phyloP scores from a whole-genome alignment of 148 eudicot genomes.

The Polygonum maritimum region DNA sequence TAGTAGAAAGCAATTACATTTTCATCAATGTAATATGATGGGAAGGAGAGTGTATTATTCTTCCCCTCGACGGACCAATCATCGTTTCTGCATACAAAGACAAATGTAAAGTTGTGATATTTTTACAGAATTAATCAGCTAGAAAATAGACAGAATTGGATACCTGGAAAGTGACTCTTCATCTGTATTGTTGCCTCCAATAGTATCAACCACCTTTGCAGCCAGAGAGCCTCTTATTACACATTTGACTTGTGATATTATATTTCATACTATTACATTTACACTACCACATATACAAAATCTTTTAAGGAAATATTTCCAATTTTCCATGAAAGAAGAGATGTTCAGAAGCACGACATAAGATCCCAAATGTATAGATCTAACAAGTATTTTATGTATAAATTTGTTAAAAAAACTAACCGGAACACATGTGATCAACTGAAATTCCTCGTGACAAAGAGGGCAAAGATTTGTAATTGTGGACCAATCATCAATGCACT shows the following conservation, averaged over 20 bases:
- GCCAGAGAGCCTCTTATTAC: conserved; percentile 3
- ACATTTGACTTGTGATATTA: background rate
- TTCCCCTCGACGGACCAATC: conserved; percentile 82
- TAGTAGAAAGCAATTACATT: conserved; percentile 54
- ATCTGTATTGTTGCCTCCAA: conserved; percentile 53
- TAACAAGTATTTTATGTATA: background rate
- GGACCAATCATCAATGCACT: conserved; percentile 96
- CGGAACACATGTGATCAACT: conserved; percentile 90
- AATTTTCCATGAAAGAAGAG: background rate
- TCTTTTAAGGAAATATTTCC: background rate
- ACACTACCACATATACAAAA: background rate
- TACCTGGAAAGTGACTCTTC: conserved; percentile 65
- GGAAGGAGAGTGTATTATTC: conserved; percentile 73
- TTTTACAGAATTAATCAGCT: background rate
- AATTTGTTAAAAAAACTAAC: conserved; percentile 38
- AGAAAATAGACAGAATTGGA: conserved; percentile 1
- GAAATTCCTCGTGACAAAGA: conserved; percentile 92
- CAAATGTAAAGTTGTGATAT: conserved; percentile 15
- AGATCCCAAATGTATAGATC: background rate
- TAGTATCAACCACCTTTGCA: conserved; percentile 74
- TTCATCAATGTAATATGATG: conserved; percentile 95
- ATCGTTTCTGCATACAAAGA: conserved; percentile 58
- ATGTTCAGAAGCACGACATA: background rate
- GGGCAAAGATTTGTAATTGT: conserved; percentile 93
- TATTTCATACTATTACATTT: background rate